Evolutionary conservation across 129 eudicot genomes (phyloP), one percentile per base, ranked within the genome.

Genomic region (Dittrichia graveolens): DNA sequence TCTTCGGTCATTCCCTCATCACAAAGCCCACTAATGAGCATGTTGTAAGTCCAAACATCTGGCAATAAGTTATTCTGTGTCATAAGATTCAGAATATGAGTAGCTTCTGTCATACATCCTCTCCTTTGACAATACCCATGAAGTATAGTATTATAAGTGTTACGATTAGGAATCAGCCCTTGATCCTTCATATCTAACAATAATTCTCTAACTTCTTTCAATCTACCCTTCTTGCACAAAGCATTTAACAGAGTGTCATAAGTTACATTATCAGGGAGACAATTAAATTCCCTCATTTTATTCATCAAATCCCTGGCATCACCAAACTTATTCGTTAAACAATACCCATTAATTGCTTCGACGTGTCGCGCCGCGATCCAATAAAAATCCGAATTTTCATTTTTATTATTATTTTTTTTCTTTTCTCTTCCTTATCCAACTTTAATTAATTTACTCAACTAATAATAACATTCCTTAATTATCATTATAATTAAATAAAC

Each of bases 31-130:
- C 78, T 79, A 31, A 87, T 75, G 80, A 89, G 65, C 48, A 80
- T 85, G 65, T 89, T 93, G 73, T 85, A 93, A 16, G 98, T 93
- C 95, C 92, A 85, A 82, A 82, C 61, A 79, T 93, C 95, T 8
- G 98, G 96, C 75, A 84, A 75, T 31, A 76, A 40, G 63, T 79
- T 79, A 66, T 81, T 80, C 72, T 80, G 89, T 5, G 79, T 83
- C 98, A 93, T 93, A 67, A 93, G 57, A 71, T 93, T 90, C 34
- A 93, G 53, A 55, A 93, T 40, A 66, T 81, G 59, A 24, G 77
- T 80, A 37, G 95, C 98, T 37, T 89, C 96, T 71, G 70, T 74
- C 74, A 89, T 77, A 85, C 82, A 82, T 59, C 95, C 95, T 82
- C 79, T 78, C 42, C 85, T 82, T 11, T 42, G 40, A 82, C 96